Base-by-base conservation (phyloP, 169 alveolate genomes). In the Hepatocystis sp. region DNA sequence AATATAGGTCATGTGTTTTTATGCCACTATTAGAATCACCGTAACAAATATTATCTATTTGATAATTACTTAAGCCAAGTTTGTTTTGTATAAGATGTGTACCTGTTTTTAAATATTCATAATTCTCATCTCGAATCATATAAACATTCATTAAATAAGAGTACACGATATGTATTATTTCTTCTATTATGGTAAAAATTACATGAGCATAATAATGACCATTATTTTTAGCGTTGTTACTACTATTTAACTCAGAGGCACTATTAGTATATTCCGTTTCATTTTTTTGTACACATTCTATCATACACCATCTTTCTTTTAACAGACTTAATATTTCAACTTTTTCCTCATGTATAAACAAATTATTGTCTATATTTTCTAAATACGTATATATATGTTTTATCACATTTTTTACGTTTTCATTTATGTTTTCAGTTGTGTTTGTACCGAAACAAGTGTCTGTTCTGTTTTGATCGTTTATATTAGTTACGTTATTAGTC, bases 91-190 rank as follows among this genome's bases (percentile, higher is more conserved):
- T n/a, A n/a, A n/a, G n/a, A 25, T 25, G n/a, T 21, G 28, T 28
- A 13, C 8, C 28, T 23, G 39, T 19, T 44, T 27, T 67, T 13
- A 2, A 11, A 52, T 76, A 60, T 8, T 32, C 17, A 49, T 78
- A 39, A 65, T 46, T 27, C 34, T 60, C 58, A 47, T 55, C 85
- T 49, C 49, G 21, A 27, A 67, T 28, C 91, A 66, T 52, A 19
- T 85, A 64, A 42, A 76, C 64, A 78, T 90, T 89, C 52, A 85
- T 66, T 34, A 85, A 44, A 5, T 64, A 67, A 13, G 51, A 46
- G 60, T 66, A 90, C 10, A 55, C 23, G 1, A 90, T 1, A 42
- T 49, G 39, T 28, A 84, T 44, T 17, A 67, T 27, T 34, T 81
- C 91, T 36, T 67, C 85, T 10, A 66, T 47, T 7, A 71, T 36